Percentiles rank a stretch among this genome's conserved stretches.
Conservation (phyloP, 177 flowering plant species). For the Vitis hybrid region DNA sequence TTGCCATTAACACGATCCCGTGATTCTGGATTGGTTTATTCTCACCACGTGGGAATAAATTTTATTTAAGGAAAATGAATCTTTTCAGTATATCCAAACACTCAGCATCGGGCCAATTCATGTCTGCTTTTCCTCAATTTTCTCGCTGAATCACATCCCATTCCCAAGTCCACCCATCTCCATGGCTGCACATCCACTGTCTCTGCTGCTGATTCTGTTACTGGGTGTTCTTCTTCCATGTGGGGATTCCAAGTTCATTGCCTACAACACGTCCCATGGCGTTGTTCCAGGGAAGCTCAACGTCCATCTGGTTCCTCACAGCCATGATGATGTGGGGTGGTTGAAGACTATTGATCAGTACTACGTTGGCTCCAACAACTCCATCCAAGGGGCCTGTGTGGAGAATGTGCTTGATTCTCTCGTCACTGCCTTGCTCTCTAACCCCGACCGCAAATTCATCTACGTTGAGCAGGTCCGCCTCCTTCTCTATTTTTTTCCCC, state of each 20-base stretch:
- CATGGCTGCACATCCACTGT: too few species aligned
- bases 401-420: slow-evolving; percentile 62
- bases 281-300: slow-evolving; percentile 64
- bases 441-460: slow-evolving; percentile 58
- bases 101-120: too few species aligned
- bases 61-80: too few species aligned
- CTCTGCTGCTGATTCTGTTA: too few species aligned
- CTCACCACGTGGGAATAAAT: too few species aligned
- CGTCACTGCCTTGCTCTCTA: slow-evolving; percentile 49
- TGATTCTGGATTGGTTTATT: too few species aligned
- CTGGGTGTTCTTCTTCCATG: too few species aligned
- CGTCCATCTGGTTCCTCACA: slow-evolving; percentile 82
- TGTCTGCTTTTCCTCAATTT: too few species aligned
- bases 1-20: too few species aligned
- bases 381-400: slow-evolving; percentile 54
- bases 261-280: slow-evolving; percentile 57
- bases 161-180: too few species aligned
- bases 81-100: too few species aligned
- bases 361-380: slow-evolving; percentile 68
- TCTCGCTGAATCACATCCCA: too few species aligned
- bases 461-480: slow-evolving; percentile 58
- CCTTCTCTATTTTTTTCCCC: background rate
- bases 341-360: slow-evolving; percentile 83
- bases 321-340: slow-evolving; percentile 89
- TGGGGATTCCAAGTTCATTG: slow-evolving; percentile 45